Base-by-base conservation (phyloP, 1,139 yeast genomes). In the Blastobotrys petasosporus region DNA sequence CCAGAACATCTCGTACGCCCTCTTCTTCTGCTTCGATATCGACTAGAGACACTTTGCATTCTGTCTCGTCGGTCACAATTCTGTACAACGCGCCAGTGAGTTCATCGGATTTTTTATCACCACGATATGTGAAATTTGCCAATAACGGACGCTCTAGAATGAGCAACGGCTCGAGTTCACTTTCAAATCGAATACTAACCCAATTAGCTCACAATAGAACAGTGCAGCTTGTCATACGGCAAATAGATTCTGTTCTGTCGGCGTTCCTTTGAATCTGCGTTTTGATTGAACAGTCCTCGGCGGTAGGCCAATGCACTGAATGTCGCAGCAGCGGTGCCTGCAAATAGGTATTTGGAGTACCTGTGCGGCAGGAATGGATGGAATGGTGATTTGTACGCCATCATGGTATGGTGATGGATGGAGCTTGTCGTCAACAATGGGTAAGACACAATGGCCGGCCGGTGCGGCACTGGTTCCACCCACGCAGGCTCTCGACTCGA, bases 61-160 rank as follows among this genome's bases (percentile, higher is more conserved):
- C 71, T 17, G 80, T 73, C 53, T 79, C 78, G 46, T 75, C 75
- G 50, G 64, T 74, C 48, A 72, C 79, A 60, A 76, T 77, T 37
- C 73, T 63, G 54, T 76, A 82, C 48, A 86, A 66, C 2, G 81
- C 74, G 34, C 77, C 77, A 2, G 94, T 83, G 41, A 84, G 72
- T 51, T 72, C 72, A 59, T 83, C 80, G 51, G 83, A 78, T 38
- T 73, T 68, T 3, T 75, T 70, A 55, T 83, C 86, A 7, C 87
- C 86, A 48, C 81, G 71, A 41, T 77, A 68, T 1, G 90, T 84
- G 66, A 86, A 86, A 60, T 85, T 84, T 54, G 85, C 70, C 46
- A 85, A 64, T 45, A 85, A 64, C 1, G 94, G 94, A 34, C 76
- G 68, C 37, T 64, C 66, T 37, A 69, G 63, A n/a, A 77, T 60